phyloP scores from a whole-genome alignment of 345 rosid species.

The Bruguiera gymnorhiza region DNA sequence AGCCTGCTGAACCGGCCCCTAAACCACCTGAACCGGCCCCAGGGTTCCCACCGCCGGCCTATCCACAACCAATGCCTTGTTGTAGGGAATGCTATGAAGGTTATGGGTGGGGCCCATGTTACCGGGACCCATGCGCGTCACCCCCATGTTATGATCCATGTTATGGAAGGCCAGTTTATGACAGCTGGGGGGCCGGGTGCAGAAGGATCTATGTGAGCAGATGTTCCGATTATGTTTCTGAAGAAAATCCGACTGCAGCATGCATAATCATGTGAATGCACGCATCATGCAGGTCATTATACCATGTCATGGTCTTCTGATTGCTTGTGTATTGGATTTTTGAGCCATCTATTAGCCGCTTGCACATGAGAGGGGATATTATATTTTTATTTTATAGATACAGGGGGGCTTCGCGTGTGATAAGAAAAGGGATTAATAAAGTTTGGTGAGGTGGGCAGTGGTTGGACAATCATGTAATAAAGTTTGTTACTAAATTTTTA shows the following conservation, averaged over 20 bases:
- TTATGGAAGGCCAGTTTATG: conserved; percentile 54
- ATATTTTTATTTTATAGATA: too few relatives aligned
- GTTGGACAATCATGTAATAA: too few relatives aligned
- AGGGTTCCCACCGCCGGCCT: neutral
- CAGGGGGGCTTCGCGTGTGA: too few relatives aligned
- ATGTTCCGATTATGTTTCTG: conserved; percentile 38
- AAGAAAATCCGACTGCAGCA: conserved; percentile 42
- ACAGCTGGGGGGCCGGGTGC: conserved; percentile 52
- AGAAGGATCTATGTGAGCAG: conserved; percentile 17
- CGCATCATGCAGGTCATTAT: neutral
- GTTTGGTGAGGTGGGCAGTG: too few relatives aligned
- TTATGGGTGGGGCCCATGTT: conserved; percentile 31
- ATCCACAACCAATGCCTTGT: conserved; percentile 13
- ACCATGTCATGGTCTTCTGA: neutral
- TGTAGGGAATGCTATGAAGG: conserved; percentile 29
- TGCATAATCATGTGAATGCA: conserved; percentile 51
- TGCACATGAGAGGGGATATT: too few relatives aligned
- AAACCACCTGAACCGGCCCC: too few relatives aligned
- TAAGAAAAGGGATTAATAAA: too few relatives aligned
- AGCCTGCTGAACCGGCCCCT: too few relatives aligned
- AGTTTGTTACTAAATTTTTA: too few relatives aligned
- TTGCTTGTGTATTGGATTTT: neutral
- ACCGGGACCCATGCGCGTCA: neutral
- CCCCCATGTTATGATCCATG: conserved; percentile 20
- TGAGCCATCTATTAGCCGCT: neutral